Base-by-base conservation (phyloP, 2,329 filamentous ascomycete species). In the Calonectria ilicicola region DNA sequence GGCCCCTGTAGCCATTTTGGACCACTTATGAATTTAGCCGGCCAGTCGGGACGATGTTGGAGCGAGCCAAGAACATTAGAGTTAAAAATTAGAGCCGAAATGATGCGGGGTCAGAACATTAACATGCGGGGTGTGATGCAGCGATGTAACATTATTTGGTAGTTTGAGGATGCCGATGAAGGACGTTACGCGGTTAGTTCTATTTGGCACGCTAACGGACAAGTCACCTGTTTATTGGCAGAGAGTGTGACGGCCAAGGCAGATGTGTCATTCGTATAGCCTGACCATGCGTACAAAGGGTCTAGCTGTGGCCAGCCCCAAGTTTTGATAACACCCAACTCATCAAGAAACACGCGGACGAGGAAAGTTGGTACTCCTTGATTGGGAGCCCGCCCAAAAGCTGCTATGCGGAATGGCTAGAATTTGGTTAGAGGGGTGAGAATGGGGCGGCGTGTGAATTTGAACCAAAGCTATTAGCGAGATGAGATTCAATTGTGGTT, bases 21-120 rank as follows among this genome's bases (percentile, higher is more conserved):
- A 26, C 17, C 27, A 29, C 29, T 35, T 7, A 19, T 9, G 23
- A n/a, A 69, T 69, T 69, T 69, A 69, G 35, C 67, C 67, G 38
- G 17, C 58, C 46, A 69, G 46, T 63, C 58, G 58, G 38, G 27
- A 69, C 2, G 5, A 40, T 3, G 21, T 44, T 64, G 6, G 15
- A 17, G 27, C 47, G 46, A 69, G 49, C 44, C 19, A 46, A 67
- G 23, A n/a, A 56, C n/a, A 35, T 46, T 29, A 35, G 65, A 47
- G 49, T 44, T 46, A 46, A 64, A 64, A 47, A 35, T 21, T 46
- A 46, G 44, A 42, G n/a, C 38, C 40, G 60, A 47, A 29, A 17
- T 35, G 42, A 64, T 47, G 60, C 60, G 60, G 60, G 40, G 60
- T 46, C 27, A 32, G 42, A 64, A 29, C 40, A 64, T 64, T 46